Base-by-base conservation (phyloP, 179 eudicot genomes). In the Heliamphora pulchella region DNA sequence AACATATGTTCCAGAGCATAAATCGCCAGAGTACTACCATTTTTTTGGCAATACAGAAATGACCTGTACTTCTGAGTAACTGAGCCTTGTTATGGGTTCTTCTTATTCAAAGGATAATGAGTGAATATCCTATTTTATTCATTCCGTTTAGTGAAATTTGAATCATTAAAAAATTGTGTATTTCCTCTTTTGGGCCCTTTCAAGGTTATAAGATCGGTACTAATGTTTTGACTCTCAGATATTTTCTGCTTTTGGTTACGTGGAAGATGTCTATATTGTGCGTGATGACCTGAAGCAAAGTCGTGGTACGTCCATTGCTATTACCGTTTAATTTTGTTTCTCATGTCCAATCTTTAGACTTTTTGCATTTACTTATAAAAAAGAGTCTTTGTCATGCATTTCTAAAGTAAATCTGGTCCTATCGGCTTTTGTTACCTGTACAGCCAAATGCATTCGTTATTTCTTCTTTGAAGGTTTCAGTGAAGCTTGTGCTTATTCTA, bases 261-360 rank as follows among this genome's bases (percentile, higher is more conserved):
- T 92, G 77, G 94, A 92, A 82, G 92, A 88, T 74, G 87, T 95
- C 77, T 92, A 85, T 88, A 83, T 95, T 78, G 88, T 91, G 82
- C 89, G 90, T 62, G 97, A 93, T 84, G 97, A 95, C 74, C 80
- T 83, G 71, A 89, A 82, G 84, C 94, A 91, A 82, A 87, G 88
- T 84, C 91, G 97, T 81, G 98, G 98, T 95, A 65, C 79, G 86
- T 58, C 66, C 77, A 57, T 78, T 48, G 2, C 58, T 68, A 61
- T 5, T 80, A 4, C 22, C 7, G 9, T 65, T 44, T 4, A 13
- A 7, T 39, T 75, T 44, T 22, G n/a, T 53, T 15, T 15, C 8
- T 14, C 18, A 18, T 8, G 6, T 15, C 55, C 14, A 13, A 31
- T 55, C 39, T 74, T 74, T 55, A 2, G 43, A 18, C 62, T 18